Conservation (phyloP, 495 filamentous ascomycete species). For the Mycothermus thermophilus region DNA sequence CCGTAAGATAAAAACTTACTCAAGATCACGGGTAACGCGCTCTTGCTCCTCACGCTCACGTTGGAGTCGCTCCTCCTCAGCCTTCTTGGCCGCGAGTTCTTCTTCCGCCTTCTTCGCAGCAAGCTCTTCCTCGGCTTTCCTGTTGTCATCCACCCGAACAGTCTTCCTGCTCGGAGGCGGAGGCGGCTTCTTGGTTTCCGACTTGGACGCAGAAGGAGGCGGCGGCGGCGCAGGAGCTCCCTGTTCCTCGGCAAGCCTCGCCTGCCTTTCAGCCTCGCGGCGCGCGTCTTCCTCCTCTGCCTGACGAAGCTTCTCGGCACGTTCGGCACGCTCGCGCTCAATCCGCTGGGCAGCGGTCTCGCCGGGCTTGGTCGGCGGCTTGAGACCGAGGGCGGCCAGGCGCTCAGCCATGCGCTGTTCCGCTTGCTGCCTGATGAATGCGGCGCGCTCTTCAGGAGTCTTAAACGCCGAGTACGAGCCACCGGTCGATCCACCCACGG, state of each 20-base stretch:
- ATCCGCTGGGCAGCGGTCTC: slow-evolving; percentile 73
- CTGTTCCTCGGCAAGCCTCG: slow-evolving; percentile 70
- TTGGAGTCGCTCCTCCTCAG: slow-evolving; percentile 40
- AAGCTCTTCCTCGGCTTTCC: slow-evolving; percentile 42
- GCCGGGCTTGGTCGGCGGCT: slow-evolving; percentile 52
- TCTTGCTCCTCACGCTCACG: slow-evolving; percentile 71
- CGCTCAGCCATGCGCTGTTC: slow-evolving; percentile 97
- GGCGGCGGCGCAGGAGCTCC: too few species aligned
- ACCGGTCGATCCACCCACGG: slow-evolving; percentile 21
- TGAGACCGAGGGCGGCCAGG: slow-evolving; percentile 84
- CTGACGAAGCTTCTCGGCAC: slow-evolving; percentile 69
- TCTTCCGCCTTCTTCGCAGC: slow-evolving; percentile 37
- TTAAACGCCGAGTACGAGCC: slow-evolving; percentile 66
- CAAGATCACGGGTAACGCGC: slow-evolving; percentile 56
- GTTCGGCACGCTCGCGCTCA: slow-evolving; percentile 77
- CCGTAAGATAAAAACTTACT: slow-evolving; percentile 51
- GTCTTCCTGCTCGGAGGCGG: slow-evolving; percentile 72
- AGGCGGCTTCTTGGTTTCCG: slow-evolving; percentile 62
- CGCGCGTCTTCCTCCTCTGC: slow-evolving; percentile 93
- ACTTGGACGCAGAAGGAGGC: slow-evolving; percentile 39
- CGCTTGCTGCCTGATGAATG: slow-evolving; percentile 92
- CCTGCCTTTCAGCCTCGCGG: slow-evolving; percentile 76
- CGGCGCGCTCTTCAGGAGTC: slow-evolving; percentile 83
- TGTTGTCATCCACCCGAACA: slow-evolving; percentile 38
- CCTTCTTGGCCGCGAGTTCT: slow-evolving; percentile 32